A percentile compares a stretch with the other conserved stretches of the same genome.
These are phyloP conservation scores for Candida chauliodis DNA, from an alignment of 805 yeast species.

Conservation along the genomic window DNA sequence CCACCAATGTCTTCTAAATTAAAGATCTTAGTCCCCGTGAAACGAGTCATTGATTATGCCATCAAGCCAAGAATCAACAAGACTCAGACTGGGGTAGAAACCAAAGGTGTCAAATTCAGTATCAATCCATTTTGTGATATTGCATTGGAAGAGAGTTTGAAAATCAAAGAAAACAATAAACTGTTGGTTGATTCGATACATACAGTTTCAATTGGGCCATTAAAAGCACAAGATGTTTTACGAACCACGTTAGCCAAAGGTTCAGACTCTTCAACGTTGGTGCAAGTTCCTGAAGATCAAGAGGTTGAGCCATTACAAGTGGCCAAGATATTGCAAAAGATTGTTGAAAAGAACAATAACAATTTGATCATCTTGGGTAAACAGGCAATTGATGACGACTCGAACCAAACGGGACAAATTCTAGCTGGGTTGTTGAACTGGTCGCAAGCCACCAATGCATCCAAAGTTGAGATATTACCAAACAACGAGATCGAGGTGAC, in stretches of 20 bases:
- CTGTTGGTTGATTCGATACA: slow-evolving; percentile 74
- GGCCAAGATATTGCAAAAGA: slow-evolving; percentile 76
- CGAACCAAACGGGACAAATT: slow-evolving; percentile 95
- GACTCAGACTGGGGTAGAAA: slow-evolving; percentile 77
- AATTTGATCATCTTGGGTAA: slow-evolving; percentile 90
- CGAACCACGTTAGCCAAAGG: slow-evolving; percentile 94
- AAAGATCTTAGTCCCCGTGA: slow-evolving; percentile 86
- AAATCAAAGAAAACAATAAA: slow-evolving; percentile 65
- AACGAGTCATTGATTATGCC: slow-evolving; percentile 92
- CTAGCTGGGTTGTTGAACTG: slow-evolving; percentile 88
- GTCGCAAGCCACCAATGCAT: slow-evolving; percentile 97
- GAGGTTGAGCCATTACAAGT: slow-evolving; percentile 84
- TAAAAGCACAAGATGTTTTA: slow-evolving; percentile 82
- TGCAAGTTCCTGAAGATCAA: slow-evolving; percentile 68
- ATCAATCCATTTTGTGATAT: slow-evolving; percentile 98
- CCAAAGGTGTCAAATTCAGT: slow-evolving; percentile 85
- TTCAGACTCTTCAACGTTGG: slow-evolving; percentile 77
- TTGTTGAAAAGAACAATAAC: slow-evolving; percentile 65
- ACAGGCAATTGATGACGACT: slow-evolving; percentile 95
- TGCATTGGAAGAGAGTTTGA: slow-evolving; percentile 92
- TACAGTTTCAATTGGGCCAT: slow-evolving; percentile 87
- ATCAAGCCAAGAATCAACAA: slow-evolving; percentile 89
- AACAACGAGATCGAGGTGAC: slow-evolving; percentile 65
- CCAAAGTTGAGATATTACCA: slow-evolving; percentile 61
- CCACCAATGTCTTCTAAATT: slow-evolving; percentile 41